Percentiles rank a stretch among this genome's conserved stretches.
These are phyloP conservation scores for Gracilaria caudata DNA, from an alignment of 23 red algal genomes.

Conservation along the genomic window DNA sequence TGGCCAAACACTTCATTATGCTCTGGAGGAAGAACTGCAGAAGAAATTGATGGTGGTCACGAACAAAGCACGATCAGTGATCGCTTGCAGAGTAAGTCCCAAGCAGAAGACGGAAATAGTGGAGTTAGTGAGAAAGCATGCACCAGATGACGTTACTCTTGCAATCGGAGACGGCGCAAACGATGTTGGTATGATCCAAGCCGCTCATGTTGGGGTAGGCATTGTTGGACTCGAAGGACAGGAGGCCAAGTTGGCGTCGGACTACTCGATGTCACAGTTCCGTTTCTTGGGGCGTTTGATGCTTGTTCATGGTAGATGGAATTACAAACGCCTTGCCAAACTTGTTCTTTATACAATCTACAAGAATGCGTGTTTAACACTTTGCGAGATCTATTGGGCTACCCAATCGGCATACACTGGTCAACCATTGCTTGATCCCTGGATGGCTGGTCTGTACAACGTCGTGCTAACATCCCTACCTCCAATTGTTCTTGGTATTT, in stretches of 20 bases:
- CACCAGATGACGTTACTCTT: slow-evolving; percentile 75
- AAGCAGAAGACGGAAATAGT: slow-evolving; percentile 98
- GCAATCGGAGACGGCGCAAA: slow-evolving; percentile 98
- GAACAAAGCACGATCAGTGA: slow-evolving; percentile 74
- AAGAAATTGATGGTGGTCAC: slow-evolving; percentile 74
- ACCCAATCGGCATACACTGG: slow-evolving; percentile 75
- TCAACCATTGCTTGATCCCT: slow-evolving; percentile 88
- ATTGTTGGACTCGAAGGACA: slow-evolving; percentile 91
- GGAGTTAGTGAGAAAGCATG: slow-evolving; percentile 69
- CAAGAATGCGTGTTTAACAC: slow-evolving; percentile 79
- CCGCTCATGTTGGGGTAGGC: slow-evolving; percentile 97
- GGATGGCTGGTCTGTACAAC: slow-evolving; percentile 93
- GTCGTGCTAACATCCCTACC: slow-evolving; percentile 82
- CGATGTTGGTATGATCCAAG: slow-evolving; percentile 99
- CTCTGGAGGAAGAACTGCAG: slow-evolving; percentile 58
- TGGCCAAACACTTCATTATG: slow-evolving; percentile 83
- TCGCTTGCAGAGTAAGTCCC: slow-evolving; percentile 91
- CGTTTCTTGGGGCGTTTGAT: slow-evolving; percentile 90
- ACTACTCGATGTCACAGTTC: slow-evolving; percentile 94
- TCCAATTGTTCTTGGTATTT: slow-evolving; percentile 82
- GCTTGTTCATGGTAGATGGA: slow-evolving; percentile 95
- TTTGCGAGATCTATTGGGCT: slow-evolving; percentile 85
- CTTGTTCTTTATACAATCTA: slow-evolving; percentile 91
- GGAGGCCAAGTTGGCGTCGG: slow-evolving; percentile 89
- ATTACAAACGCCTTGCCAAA: slow-evolving; percentile 86